Base-by-base conservation (phyloP, 1,139 yeast genomes). In the Debaryomyces subglobosus region DNA sequence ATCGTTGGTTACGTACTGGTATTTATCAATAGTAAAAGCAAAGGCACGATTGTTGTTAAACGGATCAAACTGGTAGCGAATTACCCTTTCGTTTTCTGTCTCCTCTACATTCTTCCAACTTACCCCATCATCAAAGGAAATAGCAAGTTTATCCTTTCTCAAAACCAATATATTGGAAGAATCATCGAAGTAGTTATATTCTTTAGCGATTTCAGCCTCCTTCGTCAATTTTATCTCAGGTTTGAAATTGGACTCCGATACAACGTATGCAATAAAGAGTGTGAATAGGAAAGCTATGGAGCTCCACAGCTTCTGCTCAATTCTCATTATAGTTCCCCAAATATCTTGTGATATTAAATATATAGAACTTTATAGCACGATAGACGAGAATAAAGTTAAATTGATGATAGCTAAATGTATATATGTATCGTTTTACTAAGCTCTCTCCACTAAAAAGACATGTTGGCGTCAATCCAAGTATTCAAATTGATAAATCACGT, bases 101-200 rank as follows among this genome's bases (percentile, higher is more conserved):
- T 61, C 72, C 32, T 65, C 58, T 2, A 78, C 64, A 12, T 57
- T 54, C 0, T 64, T 54, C 86, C 89, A 88, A 0, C 71, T 60
- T 16, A 62, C 71, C 6, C 95, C 95, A 54, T 84, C 82, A 59
- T 87, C 79, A 13, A 62, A 67, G 0, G 92, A 84, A 8, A 78
- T 56, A 35, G 54, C 66, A 2, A 84, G 62, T 4, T 54, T 49
- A 0, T 51, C 45, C 0, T 65, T 61, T 10, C 71, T 71, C 39
- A 75, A 62, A 10, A 72, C 68, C 36, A 86, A 55, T 5, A 85
- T 59, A 15, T 70, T 70, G 3, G 80, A 58, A 0, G 87, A 79
- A 58, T 84, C 88, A 54, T 83, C 86, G 54, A 84, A 80, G 56
- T 81, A 83, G 5, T 68, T 45, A 2, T 69, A 50, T 6, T 51